phyloP scores from a whole-genome alignment of 148 eudicot genomes.

The Vaccinium macrocarpon region DNA sequence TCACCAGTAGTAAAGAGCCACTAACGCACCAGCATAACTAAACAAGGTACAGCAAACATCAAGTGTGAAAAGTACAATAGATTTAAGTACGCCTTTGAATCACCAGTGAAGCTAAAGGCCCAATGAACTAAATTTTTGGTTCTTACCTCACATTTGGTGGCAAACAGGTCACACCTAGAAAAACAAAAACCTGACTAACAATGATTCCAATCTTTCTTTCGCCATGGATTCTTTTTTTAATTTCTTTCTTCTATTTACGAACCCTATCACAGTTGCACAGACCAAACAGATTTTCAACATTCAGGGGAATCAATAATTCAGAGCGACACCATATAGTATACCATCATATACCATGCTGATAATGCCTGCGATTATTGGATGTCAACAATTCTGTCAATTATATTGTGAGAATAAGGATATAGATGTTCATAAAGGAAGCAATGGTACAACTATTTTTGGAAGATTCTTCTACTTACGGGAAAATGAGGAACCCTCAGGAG shows the following conservation, averaged over 20 bases:
- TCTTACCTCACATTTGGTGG: background rate
- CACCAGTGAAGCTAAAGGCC: slow-evolving; percentile 5
- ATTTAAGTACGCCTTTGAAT: background rate
- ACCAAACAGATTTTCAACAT: background rate
- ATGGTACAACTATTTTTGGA: background rate
- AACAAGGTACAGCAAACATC: background rate
- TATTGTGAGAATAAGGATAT: background rate
- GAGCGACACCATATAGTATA: background rate
- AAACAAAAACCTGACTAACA: no score
- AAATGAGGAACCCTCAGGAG: slow-evolving; percentile 40
- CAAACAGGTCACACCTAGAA: background rate
- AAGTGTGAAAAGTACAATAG: background rate
- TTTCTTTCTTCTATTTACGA: background rate
- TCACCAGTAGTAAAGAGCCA: background rate
- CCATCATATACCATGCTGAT: background rate
- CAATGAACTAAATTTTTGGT: background rate
- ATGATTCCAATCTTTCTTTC: background rate
- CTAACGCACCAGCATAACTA: background rate
- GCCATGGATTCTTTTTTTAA: background rate
- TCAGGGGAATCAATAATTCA: background rate
- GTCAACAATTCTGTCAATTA: background rate
- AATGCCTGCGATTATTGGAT: background rate
- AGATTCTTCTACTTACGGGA: slow-evolving; percentile 29
- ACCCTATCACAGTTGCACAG: background rate
- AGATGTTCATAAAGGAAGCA: slow-evolving; percentile 4